Evolutionary conservation across 345 rosid genomes (phyloP).

Genomic region (Linum tenue): DNA sequence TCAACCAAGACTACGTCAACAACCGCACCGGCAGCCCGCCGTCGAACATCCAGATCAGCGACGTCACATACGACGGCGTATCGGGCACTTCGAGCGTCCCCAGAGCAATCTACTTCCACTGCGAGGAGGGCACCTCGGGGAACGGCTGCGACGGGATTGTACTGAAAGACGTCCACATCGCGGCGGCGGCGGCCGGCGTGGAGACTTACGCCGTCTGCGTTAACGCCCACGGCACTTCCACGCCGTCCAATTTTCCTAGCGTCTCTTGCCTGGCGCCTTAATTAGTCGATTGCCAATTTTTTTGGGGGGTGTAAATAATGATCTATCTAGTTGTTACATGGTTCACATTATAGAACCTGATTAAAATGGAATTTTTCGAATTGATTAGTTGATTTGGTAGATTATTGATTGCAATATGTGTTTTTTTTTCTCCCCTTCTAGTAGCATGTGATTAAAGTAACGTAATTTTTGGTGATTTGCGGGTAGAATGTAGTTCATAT

Average conservation of each 20-base stretch:
- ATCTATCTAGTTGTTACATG: too few species aligned
- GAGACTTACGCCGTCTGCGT: background rate
- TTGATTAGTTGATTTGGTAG: too few species aligned
- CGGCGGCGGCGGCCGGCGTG: background rate
- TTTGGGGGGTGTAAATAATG: too few species aligned
- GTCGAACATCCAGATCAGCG: background rate
- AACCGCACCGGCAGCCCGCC: background rate
- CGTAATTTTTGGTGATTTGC: too few species aligned
- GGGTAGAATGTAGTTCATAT: too few species aligned
- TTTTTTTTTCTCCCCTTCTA: too few species aligned
- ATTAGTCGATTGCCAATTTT: too few species aligned
- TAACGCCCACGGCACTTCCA: background rate
- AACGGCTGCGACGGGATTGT: background rate
- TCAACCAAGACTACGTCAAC: background rate
- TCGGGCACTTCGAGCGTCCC: background rate
- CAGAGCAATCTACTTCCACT: background rate
- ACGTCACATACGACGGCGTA: background rate
- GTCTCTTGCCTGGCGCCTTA: background rate
- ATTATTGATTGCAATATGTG: too few species aligned
- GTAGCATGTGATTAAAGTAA: too few species aligned
- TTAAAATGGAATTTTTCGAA: too few species aligned
- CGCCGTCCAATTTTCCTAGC: background rate
- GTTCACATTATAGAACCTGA: too few species aligned
- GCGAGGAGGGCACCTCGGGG: background rate
- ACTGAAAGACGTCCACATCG: background rate